phyloP scores from a whole-genome alignment of 2,329 filamentous ascomycete species.

The Penicillium griseofulvum region DNA sequence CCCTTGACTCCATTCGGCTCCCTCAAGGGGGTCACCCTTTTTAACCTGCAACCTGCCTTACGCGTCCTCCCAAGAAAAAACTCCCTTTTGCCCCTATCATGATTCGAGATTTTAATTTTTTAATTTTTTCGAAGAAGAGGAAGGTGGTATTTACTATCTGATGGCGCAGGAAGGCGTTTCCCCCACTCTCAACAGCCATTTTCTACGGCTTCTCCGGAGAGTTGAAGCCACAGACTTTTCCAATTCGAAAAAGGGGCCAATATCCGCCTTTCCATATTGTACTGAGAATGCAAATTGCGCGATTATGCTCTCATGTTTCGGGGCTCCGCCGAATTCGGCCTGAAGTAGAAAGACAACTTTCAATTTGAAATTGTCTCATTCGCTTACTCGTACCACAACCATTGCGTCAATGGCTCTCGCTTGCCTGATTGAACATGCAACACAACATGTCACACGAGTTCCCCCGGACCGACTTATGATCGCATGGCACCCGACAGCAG shows the following conservation, averaged over 20 bases:
- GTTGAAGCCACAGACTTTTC: neutral
- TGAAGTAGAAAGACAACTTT: neutral
- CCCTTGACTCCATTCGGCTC: constrained; percentile 25
- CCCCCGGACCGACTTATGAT: constrained; percentile 42
- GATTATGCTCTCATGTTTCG: neutral
- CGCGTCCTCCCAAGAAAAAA: constrained; percentile 23
- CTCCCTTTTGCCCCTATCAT: neutral
- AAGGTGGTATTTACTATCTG: constrained; percentile 10
- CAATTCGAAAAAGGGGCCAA: neutral
- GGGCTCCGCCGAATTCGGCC: neutral
- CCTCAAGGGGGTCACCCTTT: constrained; percentile 12
- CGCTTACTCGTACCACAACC: constrained; percentile 41
- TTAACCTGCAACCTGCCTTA: constrained; percentile 29
- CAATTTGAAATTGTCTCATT: constrained; percentile 4
- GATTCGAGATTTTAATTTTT: neutral
- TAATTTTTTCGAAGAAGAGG: constrained; percentile 4
- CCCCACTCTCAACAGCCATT: neutral
- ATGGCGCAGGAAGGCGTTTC: neutral
- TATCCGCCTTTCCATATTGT: neutral
- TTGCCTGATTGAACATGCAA: constrained; percentile 34
- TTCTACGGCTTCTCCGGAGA: constrained; percentile 1
- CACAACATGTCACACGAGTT: constrained; percentile 41
- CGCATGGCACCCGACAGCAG: constrained; percentile 42
- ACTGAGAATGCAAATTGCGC: neutral
- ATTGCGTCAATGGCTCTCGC: constrained; percentile 40